These are phyloP conservation scores for Amanita rimosa DNA, from an alignment of 768 basidiomycete species.

Conservation along the genomic window DNA sequence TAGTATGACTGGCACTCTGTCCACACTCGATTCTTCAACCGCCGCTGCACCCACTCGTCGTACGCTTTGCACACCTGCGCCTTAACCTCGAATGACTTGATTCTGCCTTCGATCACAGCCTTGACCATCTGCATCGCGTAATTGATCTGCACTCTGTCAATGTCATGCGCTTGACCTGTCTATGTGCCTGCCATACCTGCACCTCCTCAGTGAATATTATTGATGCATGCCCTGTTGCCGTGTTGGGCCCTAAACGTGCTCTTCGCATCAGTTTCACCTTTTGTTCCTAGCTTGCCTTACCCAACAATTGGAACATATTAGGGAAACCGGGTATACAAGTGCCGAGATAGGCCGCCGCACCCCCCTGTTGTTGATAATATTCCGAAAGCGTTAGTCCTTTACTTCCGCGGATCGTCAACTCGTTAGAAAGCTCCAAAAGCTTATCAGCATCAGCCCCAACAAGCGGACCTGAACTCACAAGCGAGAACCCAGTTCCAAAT, in stretches of 20 bases:
- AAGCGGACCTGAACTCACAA: conserved; percentile 21
- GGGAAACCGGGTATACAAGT: conserved; percentile 45
- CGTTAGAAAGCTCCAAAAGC: conserved; percentile 21
- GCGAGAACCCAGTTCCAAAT: conserved; percentile 42
- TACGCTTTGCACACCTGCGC: conserved; percentile 35
- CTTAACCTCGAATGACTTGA: conserved; percentile 38
- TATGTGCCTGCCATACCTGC: conserved; percentile 26
- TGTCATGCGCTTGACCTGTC: conserved; percentile 8
- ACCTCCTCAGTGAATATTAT: conserved; percentile 44
- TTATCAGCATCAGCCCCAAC: conserved; percentile 1
- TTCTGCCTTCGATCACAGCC: conserved; percentile 36
- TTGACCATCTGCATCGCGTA: conserved; percentile 37
- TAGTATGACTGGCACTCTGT: conserved; percentile 46
- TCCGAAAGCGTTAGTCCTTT: conserved; percentile 29
- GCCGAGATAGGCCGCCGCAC: conserved; percentile 42
- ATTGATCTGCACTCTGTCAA: conserved; percentile 26
- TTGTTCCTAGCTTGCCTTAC: conserved; percentile 23
- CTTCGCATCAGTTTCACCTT: too few species aligned
- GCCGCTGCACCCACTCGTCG: conserved; percentile 38
- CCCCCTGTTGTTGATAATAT: conserved; percentile 36
- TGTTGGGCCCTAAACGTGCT: conserved; percentile 30
- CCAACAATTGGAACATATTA: conserved; percentile 37
- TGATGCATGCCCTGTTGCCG: conserved; percentile 46
- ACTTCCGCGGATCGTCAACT: conserved; percentile 29
- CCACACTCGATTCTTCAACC: conserved; percentile 39